A percentile compares a stretch with the other conserved stretches of the same genome.
Conservation (phyloP, 768 basidiomycete genomes). For the Lactifluus piperatus region DNA sequence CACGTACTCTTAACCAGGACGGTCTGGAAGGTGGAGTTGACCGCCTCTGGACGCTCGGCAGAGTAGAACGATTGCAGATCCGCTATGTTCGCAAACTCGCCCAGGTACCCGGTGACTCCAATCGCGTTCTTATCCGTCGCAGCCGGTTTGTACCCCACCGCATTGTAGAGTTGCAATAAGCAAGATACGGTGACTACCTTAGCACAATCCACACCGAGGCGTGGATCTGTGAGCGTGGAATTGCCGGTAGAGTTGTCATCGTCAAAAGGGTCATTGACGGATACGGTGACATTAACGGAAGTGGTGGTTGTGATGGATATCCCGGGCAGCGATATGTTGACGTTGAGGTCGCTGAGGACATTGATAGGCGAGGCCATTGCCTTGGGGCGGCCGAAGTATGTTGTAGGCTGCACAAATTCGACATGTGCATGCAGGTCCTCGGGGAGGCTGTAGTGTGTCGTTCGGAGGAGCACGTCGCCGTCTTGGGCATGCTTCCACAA, state of each 20-base stretch:
- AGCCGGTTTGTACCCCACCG: slow-evolving; percentile 22
- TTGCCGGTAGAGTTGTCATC: background rate
- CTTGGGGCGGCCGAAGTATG: slow-evolving; percentile 48
- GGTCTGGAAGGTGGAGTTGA: slow-evolving; percentile 8
- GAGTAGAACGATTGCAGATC: slow-evolving; percentile 19
- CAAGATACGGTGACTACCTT: slow-evolving; percentile 28
- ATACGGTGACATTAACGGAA: background rate
- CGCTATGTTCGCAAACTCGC: slow-evolving; percentile 26
- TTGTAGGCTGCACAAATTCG: slow-evolving; percentile 66
- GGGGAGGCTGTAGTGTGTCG: slow-evolving; percentile 63
- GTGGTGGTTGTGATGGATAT: background rate
- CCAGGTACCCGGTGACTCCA: slow-evolving; percentile 31
- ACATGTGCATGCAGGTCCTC: slow-evolving; percentile 48
- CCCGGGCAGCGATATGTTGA: background rate
- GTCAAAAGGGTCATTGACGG: background rate
- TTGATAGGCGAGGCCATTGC: slow-evolving; percentile 35
- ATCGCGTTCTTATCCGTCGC: slow-evolving; percentile 25
- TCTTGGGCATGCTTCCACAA: slow-evolving; percentile 47
- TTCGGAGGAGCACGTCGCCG: slow-evolving; percentile 45
- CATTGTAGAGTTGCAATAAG: slow-evolving; percentile 30
- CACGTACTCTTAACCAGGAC: slow-evolving; percentile 10
- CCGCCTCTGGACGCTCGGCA: slow-evolving; percentile 12
- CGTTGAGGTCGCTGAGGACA: slow-evolving; percentile 15
- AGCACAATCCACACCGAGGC: slow-evolving; percentile 28
- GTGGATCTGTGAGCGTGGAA: slow-evolving; percentile 14